Evolutionary conservation across 1,284 basidiomycete species (phyloP).

Genomic region (Cryptococcus floricola): DNA sequence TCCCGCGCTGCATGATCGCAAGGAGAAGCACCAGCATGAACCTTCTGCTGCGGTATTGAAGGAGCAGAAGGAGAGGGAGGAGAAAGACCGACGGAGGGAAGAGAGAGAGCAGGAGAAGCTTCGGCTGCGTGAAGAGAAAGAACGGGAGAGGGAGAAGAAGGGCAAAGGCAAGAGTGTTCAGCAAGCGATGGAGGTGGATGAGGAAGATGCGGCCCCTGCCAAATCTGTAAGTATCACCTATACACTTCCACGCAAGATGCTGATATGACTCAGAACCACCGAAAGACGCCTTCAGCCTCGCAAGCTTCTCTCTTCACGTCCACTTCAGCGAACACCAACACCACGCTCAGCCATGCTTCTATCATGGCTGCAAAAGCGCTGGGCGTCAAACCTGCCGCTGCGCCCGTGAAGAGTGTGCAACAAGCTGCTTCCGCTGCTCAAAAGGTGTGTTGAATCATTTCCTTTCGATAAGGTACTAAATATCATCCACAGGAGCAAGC

Average conservation of each 20-base stretch:
- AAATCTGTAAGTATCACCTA: neutral
- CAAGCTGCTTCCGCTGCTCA: constrained; percentile 75
- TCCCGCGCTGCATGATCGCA: constrained; percentile 9
- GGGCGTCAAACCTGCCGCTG: constrained; percentile 44
- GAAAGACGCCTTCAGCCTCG: too few relatives aligned
- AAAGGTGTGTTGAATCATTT: constrained; percentile 57
- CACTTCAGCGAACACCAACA: constrained; percentile 9
- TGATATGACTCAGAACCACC: too few relatives aligned
- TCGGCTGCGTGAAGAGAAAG: neutral
- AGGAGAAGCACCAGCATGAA: constrained; percentile 15
- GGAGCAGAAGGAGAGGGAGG: neutral
- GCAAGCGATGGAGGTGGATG: constrained; percentile 6
- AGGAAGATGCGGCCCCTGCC: constrained; percentile 1
- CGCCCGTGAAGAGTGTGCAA: constrained; percentile 71
- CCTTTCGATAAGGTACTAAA: constrained; percentile 1
- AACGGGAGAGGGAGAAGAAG: neutral
- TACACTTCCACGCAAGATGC: too few relatives aligned
- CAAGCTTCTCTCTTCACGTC: constrained; percentile 6
- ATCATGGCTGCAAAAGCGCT: constrained; percentile 43
- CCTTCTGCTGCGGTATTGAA: constrained; percentile 4
- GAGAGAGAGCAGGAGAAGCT: neutral
- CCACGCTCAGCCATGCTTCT: constrained; percentile 32
- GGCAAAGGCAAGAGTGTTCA: too few relatives aligned
- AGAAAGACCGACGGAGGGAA: constrained; percentile 6
- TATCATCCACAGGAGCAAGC: constrained; percentile 67